These are phyloP conservation scores for Ophiostoma piceae DNA, from an alignment of 2,329 filamentous ascomycete species.

Conservation along the genomic window DNA sequence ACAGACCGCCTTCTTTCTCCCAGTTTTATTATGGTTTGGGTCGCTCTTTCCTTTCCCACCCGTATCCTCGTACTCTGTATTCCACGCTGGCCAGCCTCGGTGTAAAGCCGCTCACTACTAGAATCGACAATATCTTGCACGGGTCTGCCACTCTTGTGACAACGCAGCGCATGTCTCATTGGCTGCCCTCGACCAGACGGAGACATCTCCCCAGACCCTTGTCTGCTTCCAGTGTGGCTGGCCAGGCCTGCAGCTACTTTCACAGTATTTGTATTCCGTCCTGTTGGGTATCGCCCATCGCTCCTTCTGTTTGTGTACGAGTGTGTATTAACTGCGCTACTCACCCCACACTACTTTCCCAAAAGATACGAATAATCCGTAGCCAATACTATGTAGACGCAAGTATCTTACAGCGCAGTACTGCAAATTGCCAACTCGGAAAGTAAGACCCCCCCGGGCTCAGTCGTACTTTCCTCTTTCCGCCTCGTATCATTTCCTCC, in stretches of 20 bases:
- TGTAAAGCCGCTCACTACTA: background rate
- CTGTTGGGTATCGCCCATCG: background rate
- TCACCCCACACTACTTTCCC: conserved; percentile 13
- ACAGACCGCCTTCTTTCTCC: background rate
- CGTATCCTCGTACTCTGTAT: too few species aligned
- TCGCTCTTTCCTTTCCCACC: background rate
- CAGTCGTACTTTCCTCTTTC: background rate
- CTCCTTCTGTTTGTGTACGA: background rate
- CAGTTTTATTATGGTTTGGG: background rate
- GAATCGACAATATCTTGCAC: too few species aligned
- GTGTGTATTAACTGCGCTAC: background rate
- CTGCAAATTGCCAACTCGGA: background rate
- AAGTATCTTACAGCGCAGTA: background rate
- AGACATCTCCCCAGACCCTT: background rate
- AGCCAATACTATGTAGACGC: background rate
- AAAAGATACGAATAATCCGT: conserved; percentile 11
- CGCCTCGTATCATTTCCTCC: background rate
- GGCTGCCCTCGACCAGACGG: background rate
- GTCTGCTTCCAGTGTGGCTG: background rate
- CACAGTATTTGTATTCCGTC: background rate
- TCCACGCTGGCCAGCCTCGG: background rate
- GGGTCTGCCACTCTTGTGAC: background rate
- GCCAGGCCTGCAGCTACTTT: background rate
- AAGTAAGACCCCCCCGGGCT: conserved; percentile 1
- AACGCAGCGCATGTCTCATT: background rate